Base-by-base conservation (phyloP, 352 stramenopile species). In the Phytophthora multivora region DNA sequence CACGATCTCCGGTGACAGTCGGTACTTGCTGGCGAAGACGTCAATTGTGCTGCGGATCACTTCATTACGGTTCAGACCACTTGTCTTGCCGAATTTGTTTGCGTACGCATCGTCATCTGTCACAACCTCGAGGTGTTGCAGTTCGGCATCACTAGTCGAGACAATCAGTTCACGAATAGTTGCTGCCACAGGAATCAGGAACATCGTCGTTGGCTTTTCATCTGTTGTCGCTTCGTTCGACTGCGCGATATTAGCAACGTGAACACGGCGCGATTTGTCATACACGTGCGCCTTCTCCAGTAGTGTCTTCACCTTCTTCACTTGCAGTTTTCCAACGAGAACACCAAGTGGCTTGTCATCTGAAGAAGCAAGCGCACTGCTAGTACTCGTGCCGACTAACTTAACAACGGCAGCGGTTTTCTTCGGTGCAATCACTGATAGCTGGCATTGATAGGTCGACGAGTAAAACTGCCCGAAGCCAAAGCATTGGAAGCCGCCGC, bases 391-490 rank as follows among this genome's bases (percentile, higher is more conserved):
- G 15, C 43, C 67, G 21, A 43, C 18, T 30, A 51, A 11, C 15
- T 54, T 59, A 47, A 25, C 25, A 33, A 13, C 11, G 31, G 16
- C 23, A 41, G 51, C 23, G 4, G 36, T 8, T 23, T 45, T 48
- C 23, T 52, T 63, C 19, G 41, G 13, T 30, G 11, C 15, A 28
- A 30, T 23, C 18, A 88, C n/a, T 9, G 73, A 69, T 11, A 92
- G 48, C 13, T 84, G 59, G 38, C 79, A 91, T n/a, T 73, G 67
- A 50, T 86, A 80, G 25, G 71, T 59, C 19, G 77, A 79, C 21
- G 83, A 91, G 63, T 93, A 94, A 51, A 90, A 83, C 35, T 91
- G 80, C 0, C 82, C 87, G 59, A 94, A 96, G 12, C 87, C 87
- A 73, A 93, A 96, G 43, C 79, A 89, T 63, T 96, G 87, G 51